Evolutionary conservation across 2,329 filamentous ascomycete species (phyloP).

Genomic region (Colletotrichum theobromicola): DNA sequence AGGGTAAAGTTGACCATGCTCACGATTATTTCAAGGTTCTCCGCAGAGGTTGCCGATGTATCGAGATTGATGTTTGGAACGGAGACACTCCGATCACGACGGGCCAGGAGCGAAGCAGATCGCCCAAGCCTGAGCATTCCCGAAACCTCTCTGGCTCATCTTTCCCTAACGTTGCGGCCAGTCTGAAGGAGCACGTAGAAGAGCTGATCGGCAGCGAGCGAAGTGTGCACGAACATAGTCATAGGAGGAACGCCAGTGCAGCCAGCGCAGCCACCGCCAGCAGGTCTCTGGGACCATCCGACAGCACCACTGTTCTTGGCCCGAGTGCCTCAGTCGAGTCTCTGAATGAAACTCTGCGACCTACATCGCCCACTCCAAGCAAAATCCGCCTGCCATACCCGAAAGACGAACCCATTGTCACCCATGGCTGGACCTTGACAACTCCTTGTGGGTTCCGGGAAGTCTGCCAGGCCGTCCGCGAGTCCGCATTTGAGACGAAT

Average conservation of each 20-base stretch:
- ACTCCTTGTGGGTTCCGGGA: constrained; percentile 85
- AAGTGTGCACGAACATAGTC: constrained; percentile 25
- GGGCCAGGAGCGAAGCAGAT: constrained; percentile 34
- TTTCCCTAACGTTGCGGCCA: constrained; percentile 49
- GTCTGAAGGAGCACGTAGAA: constrained; percentile 39
- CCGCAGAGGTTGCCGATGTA: constrained; percentile 80
- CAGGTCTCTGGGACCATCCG: constrained; percentile 27
- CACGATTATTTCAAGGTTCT: constrained; percentile 60
- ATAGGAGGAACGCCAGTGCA: constrained; percentile 45
- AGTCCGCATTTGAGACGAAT: constrained; percentile 78
- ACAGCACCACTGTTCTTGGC: constrained; percentile 30
- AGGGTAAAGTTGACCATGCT: not conserved
- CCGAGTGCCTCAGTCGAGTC: constrained; percentile 39
- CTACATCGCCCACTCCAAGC: constrained; percentile 25
- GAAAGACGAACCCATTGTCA: constrained; percentile 75
- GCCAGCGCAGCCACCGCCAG: constrained; percentile 28
- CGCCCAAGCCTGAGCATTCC: constrained; percentile 47
- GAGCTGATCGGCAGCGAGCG: constrained; percentile 30
- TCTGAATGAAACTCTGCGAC: not conserved
- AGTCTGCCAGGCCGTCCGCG: constrained; percentile 80
- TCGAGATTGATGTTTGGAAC: constrained; percentile 96
- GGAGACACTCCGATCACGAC: constrained; percentile 54
- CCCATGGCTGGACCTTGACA: constrained; percentile 85
- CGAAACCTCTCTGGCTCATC: constrained; percentile 53
- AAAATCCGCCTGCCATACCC: constrained; percentile 35